Evolutionary conservation across 2,329 filamentous ascomycete species (phyloP).

Genomic region (Ophiostoma perfectum): DNA sequence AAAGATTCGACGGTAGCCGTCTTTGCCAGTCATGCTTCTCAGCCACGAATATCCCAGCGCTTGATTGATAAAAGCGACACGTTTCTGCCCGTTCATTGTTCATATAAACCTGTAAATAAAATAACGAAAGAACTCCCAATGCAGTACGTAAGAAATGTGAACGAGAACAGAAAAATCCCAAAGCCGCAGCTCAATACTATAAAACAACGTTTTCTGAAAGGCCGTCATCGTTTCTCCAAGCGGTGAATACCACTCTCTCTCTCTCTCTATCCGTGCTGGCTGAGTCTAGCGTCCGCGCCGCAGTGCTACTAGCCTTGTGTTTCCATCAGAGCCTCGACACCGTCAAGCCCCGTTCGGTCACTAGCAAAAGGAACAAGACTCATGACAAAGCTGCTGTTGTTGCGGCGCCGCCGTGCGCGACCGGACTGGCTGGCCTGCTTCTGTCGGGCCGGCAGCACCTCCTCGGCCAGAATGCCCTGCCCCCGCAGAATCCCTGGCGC

Average conservation of each 20-base stretch:
- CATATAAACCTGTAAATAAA: conserved; percentile 17
- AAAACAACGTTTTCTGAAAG: neutral
- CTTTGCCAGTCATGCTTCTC: neutral
- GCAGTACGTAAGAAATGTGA: conserved; percentile 5
- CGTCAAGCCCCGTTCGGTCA: neutral
- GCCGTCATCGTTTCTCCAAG: neutral
- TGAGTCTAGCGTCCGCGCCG: neutral
- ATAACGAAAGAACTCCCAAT: conserved; percentile 18
- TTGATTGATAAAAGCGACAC: neutral
- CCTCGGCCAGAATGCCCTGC: too few species aligned
- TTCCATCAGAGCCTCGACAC: neutral
- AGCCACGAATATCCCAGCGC: too few species aligned
- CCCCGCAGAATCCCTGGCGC: too few species aligned
- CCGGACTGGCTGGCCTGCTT: neutral
- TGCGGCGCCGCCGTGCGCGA: neutral
- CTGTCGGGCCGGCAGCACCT: neutral
- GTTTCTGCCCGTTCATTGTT: neutral
- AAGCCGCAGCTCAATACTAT: neutral
- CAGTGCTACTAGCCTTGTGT: conserved; percentile 1
- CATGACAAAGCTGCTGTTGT: neutral
- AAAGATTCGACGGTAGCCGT: neutral
- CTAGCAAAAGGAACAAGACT: neutral
- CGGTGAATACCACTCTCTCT: too few species aligned
- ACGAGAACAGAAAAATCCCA: neutral
- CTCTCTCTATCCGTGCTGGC: too few species aligned